phyloP scores from a whole-genome alignment of 1,139 yeast species.

The Scheffersomyces parashehatae region DNA sequence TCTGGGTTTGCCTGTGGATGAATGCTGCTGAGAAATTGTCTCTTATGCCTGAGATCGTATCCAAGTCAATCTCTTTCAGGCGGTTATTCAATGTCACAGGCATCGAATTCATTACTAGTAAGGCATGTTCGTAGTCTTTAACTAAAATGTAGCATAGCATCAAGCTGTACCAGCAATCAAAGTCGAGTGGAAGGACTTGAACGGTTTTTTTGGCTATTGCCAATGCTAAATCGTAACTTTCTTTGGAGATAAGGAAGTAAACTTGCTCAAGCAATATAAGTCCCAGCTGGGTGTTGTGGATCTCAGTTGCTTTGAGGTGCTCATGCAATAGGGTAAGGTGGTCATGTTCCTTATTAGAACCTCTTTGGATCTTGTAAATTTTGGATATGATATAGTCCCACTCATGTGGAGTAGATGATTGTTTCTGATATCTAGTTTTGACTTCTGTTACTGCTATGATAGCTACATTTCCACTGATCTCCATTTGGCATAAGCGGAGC shows the following conservation, averaged over 20 bases:
- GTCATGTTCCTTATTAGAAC: conserved; percentile 25
- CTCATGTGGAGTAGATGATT: conserved; percentile 11
- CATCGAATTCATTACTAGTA: conserved; percentile 35
- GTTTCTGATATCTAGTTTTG: conserved; percentile 10
- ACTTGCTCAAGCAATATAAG: conserved; percentile 41
- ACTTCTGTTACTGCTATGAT: conserved; percentile 26
- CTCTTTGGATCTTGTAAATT: conserved; percentile 27
- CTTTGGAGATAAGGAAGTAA: conserved; percentile 35
- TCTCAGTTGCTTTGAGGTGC: conserved; percentile 17
- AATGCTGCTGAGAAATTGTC: conserved; percentile 34
- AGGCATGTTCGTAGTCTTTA: conserved; percentile 32
- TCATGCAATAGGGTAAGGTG: conserved; percentile 29
- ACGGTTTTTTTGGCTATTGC: conserved; percentile 33
- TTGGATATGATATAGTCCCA: conserved; percentile 34
- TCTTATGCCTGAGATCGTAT: conserved; percentile 27
- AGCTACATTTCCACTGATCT: conserved; percentile 16
- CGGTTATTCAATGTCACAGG: conserved; percentile 26
- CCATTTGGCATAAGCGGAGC: conserved; percentile 21
- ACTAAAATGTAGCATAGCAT: conserved; percentile 34
- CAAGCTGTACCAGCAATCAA: conserved; percentile 42
- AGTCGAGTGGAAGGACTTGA: conserved; percentile 40
- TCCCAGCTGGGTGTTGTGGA: conserved; percentile 35
- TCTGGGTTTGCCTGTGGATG: conserved; percentile 19
- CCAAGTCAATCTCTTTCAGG: conserved; percentile 15
- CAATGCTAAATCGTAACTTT: conserved; percentile 27